phyloP scores from a whole-genome alignment of 345 rosid genomes.

The Citrus medica region DNA sequence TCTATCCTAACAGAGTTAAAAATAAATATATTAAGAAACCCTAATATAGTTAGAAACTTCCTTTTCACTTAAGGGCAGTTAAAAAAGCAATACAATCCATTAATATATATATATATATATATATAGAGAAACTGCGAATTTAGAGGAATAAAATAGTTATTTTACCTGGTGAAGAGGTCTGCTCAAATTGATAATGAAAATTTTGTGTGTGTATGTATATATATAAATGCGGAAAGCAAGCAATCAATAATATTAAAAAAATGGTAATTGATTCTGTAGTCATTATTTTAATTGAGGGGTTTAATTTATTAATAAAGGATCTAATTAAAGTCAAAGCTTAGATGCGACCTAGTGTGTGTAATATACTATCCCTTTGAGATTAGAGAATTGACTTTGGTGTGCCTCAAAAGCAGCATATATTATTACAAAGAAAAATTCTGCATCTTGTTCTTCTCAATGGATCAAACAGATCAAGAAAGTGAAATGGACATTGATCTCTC shows the following conservation, averaged over 20 bases:
- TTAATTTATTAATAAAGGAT: slow-evolving; percentile 16
- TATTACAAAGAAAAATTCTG: background rate
- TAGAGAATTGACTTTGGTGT: slow-evolving; percentile 63
- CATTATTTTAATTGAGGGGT: slow-evolving; percentile 11
- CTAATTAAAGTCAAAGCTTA: slow-evolving; percentile 40
- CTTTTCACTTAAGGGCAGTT: background rate
- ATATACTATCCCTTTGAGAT: slow-evolving; percentile 27
- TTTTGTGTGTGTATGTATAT: no score
- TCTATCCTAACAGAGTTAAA: background rate
- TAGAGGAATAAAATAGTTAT: background rate
- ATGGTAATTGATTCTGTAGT: slow-evolving; percentile 11
- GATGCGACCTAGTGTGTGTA: slow-evolving; percentile 40
- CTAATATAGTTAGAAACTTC: background rate
- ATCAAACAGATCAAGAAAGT: background rate
- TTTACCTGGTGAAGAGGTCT: background rate
- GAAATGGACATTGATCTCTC: slow-evolving; percentile 46
- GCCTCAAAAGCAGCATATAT: slow-evolving; percentile 47
- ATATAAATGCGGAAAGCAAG: background rate
- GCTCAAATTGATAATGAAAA: no score
- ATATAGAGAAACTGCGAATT: background rate
- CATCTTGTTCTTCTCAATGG: slow-evolving; percentile 2
- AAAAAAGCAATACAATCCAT: no score
- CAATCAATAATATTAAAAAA: background rate
- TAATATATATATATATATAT: background rate
- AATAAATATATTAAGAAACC: background rate